These are phyloP conservation scores for Hericium rajendrae DNA, from an alignment of 768 basidiomycete genomes.

Conservation along the genomic window DNA sequence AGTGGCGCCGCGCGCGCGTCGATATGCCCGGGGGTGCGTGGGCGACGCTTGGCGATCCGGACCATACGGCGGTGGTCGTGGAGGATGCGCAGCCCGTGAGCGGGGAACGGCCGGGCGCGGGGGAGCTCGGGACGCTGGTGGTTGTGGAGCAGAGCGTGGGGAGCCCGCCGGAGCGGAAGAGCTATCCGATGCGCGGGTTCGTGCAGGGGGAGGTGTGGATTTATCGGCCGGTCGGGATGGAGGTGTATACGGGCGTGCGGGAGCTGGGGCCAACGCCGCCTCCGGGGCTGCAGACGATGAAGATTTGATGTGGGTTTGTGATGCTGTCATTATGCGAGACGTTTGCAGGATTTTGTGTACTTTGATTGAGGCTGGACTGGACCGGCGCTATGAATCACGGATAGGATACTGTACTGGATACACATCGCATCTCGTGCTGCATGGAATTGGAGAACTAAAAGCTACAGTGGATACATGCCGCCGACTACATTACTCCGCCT, in stretches of 20 bases:
- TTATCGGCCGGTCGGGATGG: constrained; percentile 41
- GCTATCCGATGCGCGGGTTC: constrained; percentile 35
- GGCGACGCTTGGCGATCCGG: constrained; percentile 38
- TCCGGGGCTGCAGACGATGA: not conserved
- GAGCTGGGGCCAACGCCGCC: not conserved
- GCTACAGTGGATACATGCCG: no score
- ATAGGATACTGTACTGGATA: no score
- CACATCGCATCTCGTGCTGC: no score
- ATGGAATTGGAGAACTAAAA: no score
- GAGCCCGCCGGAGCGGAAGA: constrained; percentile 27
- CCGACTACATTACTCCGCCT: not conserved
- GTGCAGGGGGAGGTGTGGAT: constrained; percentile 48
- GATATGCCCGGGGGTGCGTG: not conserved
- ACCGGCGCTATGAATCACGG: no score
- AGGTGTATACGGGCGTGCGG: constrained; percentile 20
- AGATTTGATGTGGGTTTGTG: not conserved
- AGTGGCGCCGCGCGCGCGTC: constrained; percentile 32
- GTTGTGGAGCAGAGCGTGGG: constrained; percentile 47
- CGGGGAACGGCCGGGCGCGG: constrained; percentile 27
- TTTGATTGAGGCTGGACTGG: no score
- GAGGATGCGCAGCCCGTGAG: constrained; percentile 27
- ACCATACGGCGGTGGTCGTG: constrained; percentile 46
- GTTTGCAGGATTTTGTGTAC: not conserved
- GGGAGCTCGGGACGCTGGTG: constrained; percentile 32
- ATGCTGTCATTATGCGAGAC: not conserved